Conservation (phyloP, 2,329 filamentous ascomycete species). For the Pseudocercospora vitis region DNA sequence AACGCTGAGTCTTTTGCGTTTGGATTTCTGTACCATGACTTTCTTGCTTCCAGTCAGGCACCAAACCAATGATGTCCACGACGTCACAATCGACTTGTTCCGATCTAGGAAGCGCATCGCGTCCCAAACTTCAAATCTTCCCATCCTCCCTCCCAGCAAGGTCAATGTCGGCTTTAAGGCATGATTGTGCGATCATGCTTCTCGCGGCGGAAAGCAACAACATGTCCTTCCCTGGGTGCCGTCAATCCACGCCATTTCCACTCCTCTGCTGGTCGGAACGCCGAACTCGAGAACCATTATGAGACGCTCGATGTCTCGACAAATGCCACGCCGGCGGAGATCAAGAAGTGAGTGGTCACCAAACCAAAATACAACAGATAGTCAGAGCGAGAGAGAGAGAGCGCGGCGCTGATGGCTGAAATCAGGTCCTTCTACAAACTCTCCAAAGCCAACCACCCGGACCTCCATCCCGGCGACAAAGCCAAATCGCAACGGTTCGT, state of each 20-base stretch:
- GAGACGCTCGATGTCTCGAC: slow-evolving; percentile 72
- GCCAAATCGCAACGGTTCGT: slow-evolving; percentile 67
- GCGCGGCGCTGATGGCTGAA: no score
- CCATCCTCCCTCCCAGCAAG: neutral
- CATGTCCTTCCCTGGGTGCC: slow-evolving; percentile 10
- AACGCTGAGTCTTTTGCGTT: no score
- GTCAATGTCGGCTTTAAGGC: slow-evolving; percentile 31
- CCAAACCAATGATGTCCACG: neutral
- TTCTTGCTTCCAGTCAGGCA: neutral
- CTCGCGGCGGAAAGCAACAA: slow-evolving; percentile 30
- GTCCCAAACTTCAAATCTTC: neutral
- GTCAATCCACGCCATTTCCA: slow-evolving; percentile 27
- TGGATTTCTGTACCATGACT: neutral
- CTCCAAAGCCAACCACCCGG: slow-evolving; percentile 89
- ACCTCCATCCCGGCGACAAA: slow-evolving; percentile 79
- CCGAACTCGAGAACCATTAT: slow-evolving; percentile 66
- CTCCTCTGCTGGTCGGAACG: slow-evolving; percentile 19
- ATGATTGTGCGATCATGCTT: slow-evolving; percentile 36
- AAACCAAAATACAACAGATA: neutral
- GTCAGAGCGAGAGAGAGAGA: no score
- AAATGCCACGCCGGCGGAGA: slow-evolving; percentile 69
- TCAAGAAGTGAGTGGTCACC: slow-evolving; percentile 69
- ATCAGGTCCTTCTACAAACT: slow-evolving; percentile 71
- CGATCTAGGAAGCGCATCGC: neutral
- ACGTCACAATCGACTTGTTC: neutral